phyloP scores from a whole-genome alignment of 2,329 filamentous ascomycete species.

The Macroventuria anomochaeta region DNA sequence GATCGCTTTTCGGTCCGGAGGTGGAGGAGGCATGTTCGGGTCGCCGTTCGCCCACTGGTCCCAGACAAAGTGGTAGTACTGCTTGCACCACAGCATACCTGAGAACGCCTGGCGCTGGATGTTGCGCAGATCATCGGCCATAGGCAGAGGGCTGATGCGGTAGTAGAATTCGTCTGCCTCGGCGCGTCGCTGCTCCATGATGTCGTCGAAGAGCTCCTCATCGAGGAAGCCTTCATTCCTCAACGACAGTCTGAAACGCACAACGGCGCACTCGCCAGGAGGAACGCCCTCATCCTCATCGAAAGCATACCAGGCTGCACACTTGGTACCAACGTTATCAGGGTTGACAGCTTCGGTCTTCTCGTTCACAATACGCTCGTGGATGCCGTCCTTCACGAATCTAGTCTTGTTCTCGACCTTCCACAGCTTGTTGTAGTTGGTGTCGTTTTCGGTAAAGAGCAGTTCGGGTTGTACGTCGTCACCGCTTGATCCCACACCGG shows the following conservation, averaged over 20 bases:
- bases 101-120: slow-evolving; percentile 94
- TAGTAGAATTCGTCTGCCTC: slow-evolving; percentile 98
- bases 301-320: slow-evolving; percentile 89
- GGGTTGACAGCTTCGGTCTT: slow-evolving; percentile 86
- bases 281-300: slow-evolving; percentile 86
- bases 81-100: slow-evolving; percentile 99
- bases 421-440: slow-evolving; percentile 81
- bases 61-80: slow-evolving; percentile 96
- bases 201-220: slow-evolving; percentile 89
- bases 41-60: slow-evolving; percentile 98
- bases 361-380: slow-evolving; percentile 81
- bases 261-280: slow-evolving; percentile 92
- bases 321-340: slow-evolving; percentile 80
- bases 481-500: slow-evolving; percentile 77
- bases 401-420: slow-evolving; percentile 74
- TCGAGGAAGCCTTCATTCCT: slow-evolving; percentile 80
- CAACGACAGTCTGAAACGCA: slow-evolving; percentile 86
- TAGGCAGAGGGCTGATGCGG: slow-evolving; percentile 88
- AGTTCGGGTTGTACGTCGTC: slow-evolving; percentile 85
- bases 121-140: slow-evolving; percentile 91
- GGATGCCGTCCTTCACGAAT: slow-evolving; percentile 96
- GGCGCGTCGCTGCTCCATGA: slow-evolving; percentile 82
- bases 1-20: slow-evolving; percentile 76
- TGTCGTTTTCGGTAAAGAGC: slow-evolving; percentile 95
- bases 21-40: slow-evolving; percentile 84